phyloP scores from a whole-genome alignment of 1,284 basidiomycete genomes.

The Paramarasmius palmivorus region DNA sequence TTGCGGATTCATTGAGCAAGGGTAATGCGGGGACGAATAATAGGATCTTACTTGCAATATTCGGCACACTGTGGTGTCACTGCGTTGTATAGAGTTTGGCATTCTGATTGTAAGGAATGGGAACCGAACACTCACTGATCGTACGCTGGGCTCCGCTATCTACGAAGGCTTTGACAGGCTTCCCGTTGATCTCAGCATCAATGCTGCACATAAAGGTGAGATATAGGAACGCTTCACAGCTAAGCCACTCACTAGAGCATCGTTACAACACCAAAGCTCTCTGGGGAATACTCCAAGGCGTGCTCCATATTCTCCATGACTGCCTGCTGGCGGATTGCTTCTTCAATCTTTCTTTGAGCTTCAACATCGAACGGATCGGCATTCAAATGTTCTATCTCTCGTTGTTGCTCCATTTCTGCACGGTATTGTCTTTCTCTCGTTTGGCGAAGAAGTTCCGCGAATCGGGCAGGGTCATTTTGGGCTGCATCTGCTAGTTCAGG shows the following conservation, averaged over 20 bases:
- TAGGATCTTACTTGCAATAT: conserved; percentile 72
- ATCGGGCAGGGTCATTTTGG: conserved; percentile 65
- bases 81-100: conserved; percentile 29
- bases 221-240: too few species aligned
- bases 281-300: conserved; percentile 90
- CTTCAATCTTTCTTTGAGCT: conserved; percentile 91
- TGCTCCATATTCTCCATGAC: conserved; percentile 92
- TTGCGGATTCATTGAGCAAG: conserved; percentile 25
- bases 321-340: conserved; percentile 87
- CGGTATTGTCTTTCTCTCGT: conserved; percentile 58
- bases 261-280: conserved; percentile 90
- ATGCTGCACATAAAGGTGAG: too few species aligned
- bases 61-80: conserved; percentile 97
- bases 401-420: conserved; percentile 55
- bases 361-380: conserved; percentile 91
- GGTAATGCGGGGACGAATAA: background rate
- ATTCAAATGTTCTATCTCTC: conserved; percentile 72
- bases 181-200: conserved; percentile 89
- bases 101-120: conserved; percentile 9
- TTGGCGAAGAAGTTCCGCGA: conserved; percentile 72
- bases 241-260: conserved; percentile 92
- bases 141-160: conserved; percentile 97
- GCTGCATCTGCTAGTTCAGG: conserved; percentile 82
- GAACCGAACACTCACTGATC: conserved; percentile 71
- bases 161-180: conserved; percentile 93